Evolutionary conservation across 257 asterid genomes (phyloP).

Genomic region (Capsicum rhomboideum): DNA sequence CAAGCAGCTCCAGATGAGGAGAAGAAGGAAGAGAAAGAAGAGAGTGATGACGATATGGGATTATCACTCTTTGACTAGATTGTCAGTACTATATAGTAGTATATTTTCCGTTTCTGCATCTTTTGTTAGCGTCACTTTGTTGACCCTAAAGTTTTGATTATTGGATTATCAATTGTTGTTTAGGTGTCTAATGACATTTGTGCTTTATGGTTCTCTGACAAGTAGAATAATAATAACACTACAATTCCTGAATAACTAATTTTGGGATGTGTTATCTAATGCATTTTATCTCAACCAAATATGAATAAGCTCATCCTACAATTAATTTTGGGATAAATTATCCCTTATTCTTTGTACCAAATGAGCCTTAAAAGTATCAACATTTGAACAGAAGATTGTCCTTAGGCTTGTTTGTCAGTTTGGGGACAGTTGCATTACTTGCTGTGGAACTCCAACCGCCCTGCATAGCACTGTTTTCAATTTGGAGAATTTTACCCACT

Average conservation of each 20-base stretch:
- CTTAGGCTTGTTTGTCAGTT: no score
- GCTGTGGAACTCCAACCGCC: no score
- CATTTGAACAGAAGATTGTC: background rate
- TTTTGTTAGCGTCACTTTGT: conserved; percentile 9
- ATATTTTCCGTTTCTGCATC: background rate
- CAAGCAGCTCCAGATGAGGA: conserved; percentile 57
- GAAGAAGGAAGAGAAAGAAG: conserved; percentile 66
- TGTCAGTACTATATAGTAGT: background rate
- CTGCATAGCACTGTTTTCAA: no score
- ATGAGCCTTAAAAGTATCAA: background rate
- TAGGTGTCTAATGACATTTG: background rate
- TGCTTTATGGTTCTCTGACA: background rate
- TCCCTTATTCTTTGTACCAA: no score
- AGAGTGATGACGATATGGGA: conserved; percentile 64
- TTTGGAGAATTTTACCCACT: no score
- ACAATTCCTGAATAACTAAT: no score
- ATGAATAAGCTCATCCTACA: no score
- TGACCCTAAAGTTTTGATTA: conserved; percentile 9
- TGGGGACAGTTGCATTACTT: no score
- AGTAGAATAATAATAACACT: no score
- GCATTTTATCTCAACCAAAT: no score
- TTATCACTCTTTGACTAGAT: conserved; percentile 54
- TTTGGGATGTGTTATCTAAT: no score
- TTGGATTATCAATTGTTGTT: conserved; percentile 4
- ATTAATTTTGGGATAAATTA: no score